phyloP scores from a whole-genome alignment of 2,329 filamentous ascomycete species.

The Akanthomyces lecanii region DNA sequence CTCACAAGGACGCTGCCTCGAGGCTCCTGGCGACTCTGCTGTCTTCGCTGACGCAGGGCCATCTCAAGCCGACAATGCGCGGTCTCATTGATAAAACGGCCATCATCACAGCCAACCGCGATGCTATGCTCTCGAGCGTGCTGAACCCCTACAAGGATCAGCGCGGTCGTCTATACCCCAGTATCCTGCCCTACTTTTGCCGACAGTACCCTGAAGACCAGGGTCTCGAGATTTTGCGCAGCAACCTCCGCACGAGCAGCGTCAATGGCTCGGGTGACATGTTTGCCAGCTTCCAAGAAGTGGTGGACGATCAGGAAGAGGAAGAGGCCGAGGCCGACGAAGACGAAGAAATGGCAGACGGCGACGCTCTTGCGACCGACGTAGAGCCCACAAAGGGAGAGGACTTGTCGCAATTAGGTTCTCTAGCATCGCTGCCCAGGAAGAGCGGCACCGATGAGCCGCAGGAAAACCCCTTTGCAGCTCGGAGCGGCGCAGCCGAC shows the following conservation, averaged over 20 bases:
- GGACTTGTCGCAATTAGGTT: background rate
- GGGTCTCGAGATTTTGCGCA: constrained; percentile 66
- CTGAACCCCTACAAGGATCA: constrained; percentile 68
- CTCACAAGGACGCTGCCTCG: constrained; percentile 54
- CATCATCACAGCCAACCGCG: constrained; percentile 63
- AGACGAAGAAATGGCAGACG: constrained; percentile 25
- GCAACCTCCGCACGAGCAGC: constrained; percentile 47
- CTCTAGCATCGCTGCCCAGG: constrained; percentile 7
- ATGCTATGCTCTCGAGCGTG: constrained; percentile 76
- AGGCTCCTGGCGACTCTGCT: constrained; percentile 61
- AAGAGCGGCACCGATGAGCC: constrained; percentile 5
- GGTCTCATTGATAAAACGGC: constrained; percentile 76
- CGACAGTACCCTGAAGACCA: constrained; percentile 59
- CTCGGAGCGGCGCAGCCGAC: constrained; percentile 22
- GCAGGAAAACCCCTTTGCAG: constrained; percentile 34
- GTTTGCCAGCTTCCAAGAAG: constrained; percentile 29
- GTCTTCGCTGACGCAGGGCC: constrained; percentile 58
- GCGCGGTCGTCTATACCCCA: constrained; percentile 62
- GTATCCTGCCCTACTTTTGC: constrained; percentile 75
- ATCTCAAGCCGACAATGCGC: constrained; percentile 67
- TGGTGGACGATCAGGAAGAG: constrained; percentile 35
- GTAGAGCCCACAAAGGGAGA: background rate
- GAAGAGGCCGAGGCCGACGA: constrained; percentile 34
- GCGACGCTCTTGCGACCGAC: background rate
- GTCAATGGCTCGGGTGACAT: constrained; percentile 26